phyloP scores from a whole-genome alignment of 805 yeast genomes.

The Saturnispora sekii region DNA sequence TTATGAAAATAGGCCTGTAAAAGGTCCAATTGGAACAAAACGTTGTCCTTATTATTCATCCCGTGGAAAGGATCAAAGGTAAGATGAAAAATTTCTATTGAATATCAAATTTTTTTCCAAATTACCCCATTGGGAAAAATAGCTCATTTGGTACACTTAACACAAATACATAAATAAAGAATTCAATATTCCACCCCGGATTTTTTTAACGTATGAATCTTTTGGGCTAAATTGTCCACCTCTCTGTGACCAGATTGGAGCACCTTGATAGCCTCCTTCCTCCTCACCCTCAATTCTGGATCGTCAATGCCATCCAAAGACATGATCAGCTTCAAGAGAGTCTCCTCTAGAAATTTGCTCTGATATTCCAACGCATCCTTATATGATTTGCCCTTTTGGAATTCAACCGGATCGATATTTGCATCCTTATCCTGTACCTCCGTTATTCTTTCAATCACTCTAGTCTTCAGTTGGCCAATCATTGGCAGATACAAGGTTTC shows the following conservation, averaged over 20 bases:
- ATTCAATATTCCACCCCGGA: too few relatives aligned
- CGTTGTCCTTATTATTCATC: constrained; percentile 27
- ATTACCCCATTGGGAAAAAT: neutral
- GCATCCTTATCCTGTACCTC: neutral
- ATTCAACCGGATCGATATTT: constrained; percentile 1
- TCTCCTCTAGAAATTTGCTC: constrained; percentile 54
- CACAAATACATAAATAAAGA: neutral
- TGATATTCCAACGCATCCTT: constrained; percentile 32
- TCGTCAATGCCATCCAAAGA: constrained; percentile 52
- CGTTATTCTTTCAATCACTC: constrained; percentile 10
- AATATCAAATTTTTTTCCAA: too few relatives aligned
- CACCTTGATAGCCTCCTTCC: constrained; percentile 50
- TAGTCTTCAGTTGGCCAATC: neutral
- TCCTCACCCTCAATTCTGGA: constrained; percentile 40
- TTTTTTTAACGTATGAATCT: constrained; percentile 14
- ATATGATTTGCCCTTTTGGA: constrained; percentile 12
- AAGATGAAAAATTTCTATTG: too few relatives aligned
- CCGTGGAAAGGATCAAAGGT: neutral
- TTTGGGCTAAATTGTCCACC: constrained; percentile 32
- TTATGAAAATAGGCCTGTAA: constrained; percentile 41
- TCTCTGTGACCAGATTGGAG: constrained; percentile 51
- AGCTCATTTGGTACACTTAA: neutral
- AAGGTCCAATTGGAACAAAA: constrained; percentile 45
- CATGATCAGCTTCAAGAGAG: constrained; percentile 55
- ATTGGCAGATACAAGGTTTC: constrained; percentile 1